Evolutionary conservation across 2,329 filamentous ascomycete genomes (phyloP).

Genomic region (Diplodia corticola): DNA sequence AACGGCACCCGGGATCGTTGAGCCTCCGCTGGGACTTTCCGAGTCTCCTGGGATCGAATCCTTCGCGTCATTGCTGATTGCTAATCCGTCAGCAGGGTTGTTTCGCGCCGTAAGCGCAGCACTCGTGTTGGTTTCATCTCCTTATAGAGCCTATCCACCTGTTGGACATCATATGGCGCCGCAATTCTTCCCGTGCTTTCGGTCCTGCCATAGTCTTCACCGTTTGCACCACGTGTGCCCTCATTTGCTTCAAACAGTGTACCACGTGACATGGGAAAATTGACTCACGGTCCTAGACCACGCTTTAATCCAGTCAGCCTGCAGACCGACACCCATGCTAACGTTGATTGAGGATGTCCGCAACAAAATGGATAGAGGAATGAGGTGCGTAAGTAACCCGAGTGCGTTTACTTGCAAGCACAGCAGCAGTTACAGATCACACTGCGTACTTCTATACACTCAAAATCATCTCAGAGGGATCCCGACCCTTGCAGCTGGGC

Average conservation of each 20-base stretch:
- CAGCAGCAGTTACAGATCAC: too few species aligned
- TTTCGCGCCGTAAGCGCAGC: background rate
- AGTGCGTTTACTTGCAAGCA: too few species aligned
- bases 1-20: background rate
- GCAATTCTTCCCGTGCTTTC: background rate
- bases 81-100: background rate
- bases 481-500: too few species aligned
- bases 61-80: constrained; percentile 4
- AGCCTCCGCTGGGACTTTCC: background rate
- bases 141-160: background rate
- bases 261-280: background rate
- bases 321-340: too few species aligned
- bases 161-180: background rate
- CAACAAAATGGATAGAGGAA: too few species aligned
- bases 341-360: too few species aligned
- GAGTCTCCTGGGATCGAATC: background rate
- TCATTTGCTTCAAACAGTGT: background rate
- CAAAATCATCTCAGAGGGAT: too few species aligned
- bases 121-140: background rate
- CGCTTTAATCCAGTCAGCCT: too few species aligned
- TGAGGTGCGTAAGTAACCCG: too few species aligned
- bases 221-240: background rate
- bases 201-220: background rate
- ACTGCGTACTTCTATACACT: too few species aligned
- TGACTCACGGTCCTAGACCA: background rate